phyloP scores from a whole-genome alignment of 2,329 filamentous ascomycete genomes.

The Massarina eburnea region DNA sequence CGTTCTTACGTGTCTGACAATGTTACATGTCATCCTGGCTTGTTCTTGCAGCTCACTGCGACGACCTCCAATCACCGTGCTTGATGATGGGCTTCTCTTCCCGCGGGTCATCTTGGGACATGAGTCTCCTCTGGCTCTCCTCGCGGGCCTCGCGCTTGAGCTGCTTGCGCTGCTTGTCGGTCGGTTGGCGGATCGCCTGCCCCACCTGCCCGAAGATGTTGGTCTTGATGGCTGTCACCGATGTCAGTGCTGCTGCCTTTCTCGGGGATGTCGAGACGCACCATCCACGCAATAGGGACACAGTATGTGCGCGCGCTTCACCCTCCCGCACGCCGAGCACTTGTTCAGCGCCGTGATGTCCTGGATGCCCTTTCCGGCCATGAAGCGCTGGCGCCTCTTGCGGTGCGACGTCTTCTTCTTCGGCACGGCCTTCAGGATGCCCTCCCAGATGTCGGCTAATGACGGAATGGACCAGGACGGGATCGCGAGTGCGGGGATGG shows the following conservation, averaged over 20 bases:
- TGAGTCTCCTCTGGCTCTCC: constrained; percentile 15
- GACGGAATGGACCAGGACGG: constrained; percentile 39
- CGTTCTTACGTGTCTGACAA: constrained; percentile 2
- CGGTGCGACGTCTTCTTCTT: constrained; percentile 99
- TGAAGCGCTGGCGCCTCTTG: constrained; percentile 89
- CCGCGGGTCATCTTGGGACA: constrained; percentile 22
- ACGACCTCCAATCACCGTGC: constrained; percentile 29
- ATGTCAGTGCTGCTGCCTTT: constrained; percentile 8
- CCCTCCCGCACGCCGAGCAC: constrained; percentile 84
- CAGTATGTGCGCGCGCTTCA: constrained; percentile 85
- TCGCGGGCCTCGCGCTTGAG: constrained; percentile 23
- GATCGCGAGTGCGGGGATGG: constrained; percentile 54
- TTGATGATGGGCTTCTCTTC: constrained; percentile 28
- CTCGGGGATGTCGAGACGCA: constrained; percentile 49
- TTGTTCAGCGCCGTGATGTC: constrained; percentile 85
- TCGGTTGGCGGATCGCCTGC: constrained; percentile 28
- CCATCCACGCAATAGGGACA: constrained; percentile 85
- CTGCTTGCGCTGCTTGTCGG: constrained; percentile 34
- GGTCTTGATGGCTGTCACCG: constrained; percentile 34
- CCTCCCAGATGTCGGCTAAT: constrained; percentile 88
- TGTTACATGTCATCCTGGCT: background rate
- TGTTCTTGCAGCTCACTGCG: constrained; percentile 1
- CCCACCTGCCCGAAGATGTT: constrained; percentile 34
- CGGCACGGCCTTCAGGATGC: constrained; percentile 85
- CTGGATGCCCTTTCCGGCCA: constrained; percentile 93